Conservation (phyloP, 345 rosid genomes). For the Raphanus raphanistrum region DNA sequence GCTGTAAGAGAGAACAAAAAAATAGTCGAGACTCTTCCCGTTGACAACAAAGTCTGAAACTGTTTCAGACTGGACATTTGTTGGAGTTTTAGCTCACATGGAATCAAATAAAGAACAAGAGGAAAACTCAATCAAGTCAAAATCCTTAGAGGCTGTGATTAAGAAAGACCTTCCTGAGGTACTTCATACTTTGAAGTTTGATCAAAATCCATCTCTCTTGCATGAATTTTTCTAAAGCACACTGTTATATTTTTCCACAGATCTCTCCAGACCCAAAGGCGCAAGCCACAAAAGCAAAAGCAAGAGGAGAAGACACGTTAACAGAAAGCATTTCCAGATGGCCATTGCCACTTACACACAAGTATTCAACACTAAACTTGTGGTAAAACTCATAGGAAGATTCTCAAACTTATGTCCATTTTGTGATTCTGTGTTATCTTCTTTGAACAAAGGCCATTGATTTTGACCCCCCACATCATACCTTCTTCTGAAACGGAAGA, state of each 20-base stretch:
- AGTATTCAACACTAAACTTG: slow-evolving; percentile 42
- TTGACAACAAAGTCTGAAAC: slow-evolving; percentile 53
- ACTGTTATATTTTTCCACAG: slow-evolving; percentile 33
- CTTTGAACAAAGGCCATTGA: slow-evolving; percentile 67
- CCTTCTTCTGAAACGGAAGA: slow-evolving; percentile 78
- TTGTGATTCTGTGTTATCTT: slow-evolving; percentile 2
- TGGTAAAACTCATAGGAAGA: not conserved
- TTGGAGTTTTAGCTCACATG: slow-evolving; percentile 61
- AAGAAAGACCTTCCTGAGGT: slow-evolving; percentile 66
- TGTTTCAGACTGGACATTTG: slow-evolving; percentile 71
- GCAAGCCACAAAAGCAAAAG: slow-evolving; percentile 84
- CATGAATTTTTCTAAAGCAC: not conserved
- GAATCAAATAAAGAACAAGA: slow-evolving; percentile 50
- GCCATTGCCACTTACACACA: slow-evolving; percentile 82
- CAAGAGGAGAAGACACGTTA: slow-evolving; percentile 84
- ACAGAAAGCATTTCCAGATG: slow-evolving; percentile 53
- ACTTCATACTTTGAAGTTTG: not conserved
- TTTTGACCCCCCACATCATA: slow-evolving; percentile 72
- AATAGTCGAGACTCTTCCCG: slow-evolving; percentile 75
- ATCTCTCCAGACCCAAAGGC: slow-evolving; percentile 69
- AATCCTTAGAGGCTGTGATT: slow-evolving; percentile 33
- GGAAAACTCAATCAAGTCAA: slow-evolving; percentile 37
- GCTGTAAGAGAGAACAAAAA: slow-evolving; percentile 66
- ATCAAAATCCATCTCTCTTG: not conserved
- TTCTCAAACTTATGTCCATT: not conserved